phyloP scores from a whole-genome alignment of 371 early-diverging fungal genomes.

The Basidiobolus meristosporus region DNA sequence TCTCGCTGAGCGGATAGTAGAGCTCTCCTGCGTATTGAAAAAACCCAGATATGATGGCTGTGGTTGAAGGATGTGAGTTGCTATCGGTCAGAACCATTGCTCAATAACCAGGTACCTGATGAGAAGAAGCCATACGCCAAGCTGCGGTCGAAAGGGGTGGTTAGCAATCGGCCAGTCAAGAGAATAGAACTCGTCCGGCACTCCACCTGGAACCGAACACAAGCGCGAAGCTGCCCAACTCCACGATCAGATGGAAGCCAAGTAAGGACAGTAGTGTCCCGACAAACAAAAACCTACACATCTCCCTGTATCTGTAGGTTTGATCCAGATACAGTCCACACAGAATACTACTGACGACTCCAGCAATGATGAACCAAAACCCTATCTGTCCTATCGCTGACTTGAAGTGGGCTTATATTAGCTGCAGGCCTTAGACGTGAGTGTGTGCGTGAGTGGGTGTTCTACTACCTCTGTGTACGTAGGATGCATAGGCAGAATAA shows the following conservation, averaged over 20 bases:
- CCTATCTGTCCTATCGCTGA: conserved; percentile 16
- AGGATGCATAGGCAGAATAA: conserved; percentile 17
- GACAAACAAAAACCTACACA: conserved; percentile 11
- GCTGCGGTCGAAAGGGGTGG: conserved; percentile 5
- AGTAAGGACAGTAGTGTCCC: conserved; percentile 9
- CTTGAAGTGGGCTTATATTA: not conserved
- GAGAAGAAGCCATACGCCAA: conserved; percentile 19
- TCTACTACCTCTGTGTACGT: conserved; percentile 9
- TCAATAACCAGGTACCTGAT: conserved; percentile 11
- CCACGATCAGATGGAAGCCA: conserved; percentile 10
- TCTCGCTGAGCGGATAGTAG: conserved; percentile 20
- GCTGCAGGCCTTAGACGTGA: not conserved
- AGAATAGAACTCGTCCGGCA: not conserved
- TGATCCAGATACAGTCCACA: conserved; percentile 19
- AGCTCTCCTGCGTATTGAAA: conserved; percentile 25
- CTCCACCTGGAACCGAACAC: conserved; percentile 14
- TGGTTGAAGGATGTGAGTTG: not conserved
- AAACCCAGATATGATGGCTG: conserved; percentile 24
- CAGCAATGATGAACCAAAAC: conserved; percentile 15
- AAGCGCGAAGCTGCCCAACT: conserved; percentile 6
- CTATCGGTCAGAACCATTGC: not conserved
- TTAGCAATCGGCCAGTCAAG: not conserved
- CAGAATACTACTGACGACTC: conserved; percentile 16
- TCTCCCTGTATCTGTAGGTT: conserved; percentile 11
- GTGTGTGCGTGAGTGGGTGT: not conserved